Conservation (phyloP, 805 yeast species). For the Saccharomycopsis babjevae region DNA sequence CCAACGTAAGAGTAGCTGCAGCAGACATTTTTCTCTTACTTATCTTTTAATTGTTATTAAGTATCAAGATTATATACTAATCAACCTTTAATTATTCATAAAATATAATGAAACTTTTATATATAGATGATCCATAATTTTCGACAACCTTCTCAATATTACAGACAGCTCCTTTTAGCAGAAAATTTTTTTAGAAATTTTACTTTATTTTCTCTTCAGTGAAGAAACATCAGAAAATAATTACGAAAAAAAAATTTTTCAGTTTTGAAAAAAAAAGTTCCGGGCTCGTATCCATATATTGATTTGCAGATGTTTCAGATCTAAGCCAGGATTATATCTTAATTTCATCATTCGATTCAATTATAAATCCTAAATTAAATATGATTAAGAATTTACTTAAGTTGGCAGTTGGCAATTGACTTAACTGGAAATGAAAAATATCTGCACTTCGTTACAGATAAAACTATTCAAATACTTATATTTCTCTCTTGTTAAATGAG, state of each 20-base stretch:
- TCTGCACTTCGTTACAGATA: no score
- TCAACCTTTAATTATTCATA: no score
- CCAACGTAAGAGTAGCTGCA: slow-evolving; percentile 22
- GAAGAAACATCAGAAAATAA: neutral
- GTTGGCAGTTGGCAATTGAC: no score
- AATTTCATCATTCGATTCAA: no score
- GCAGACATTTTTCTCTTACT: neutral
- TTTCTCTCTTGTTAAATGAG: no score
- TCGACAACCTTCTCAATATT: neutral
- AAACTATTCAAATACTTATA: no score
- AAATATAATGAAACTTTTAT: neutral
- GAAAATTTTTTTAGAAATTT: neutral
- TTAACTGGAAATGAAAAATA: no score
- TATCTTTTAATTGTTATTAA: neutral
- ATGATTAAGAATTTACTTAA: no score
- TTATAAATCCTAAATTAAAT: no score
- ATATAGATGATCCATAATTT: neutral
- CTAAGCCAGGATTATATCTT: no score
- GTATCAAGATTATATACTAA: neutral
- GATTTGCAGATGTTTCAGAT: no score
- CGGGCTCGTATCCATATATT: no score
- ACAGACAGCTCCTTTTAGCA: neutral
- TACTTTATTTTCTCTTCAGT: neutral
- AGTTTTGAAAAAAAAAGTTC: neutral
- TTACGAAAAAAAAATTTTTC: neutral